These are phyloP conservation scores for Eucalyptus cloeziana DNA, from an alignment of 345 rosid genomes.

Conservation along the genomic window DNA sequence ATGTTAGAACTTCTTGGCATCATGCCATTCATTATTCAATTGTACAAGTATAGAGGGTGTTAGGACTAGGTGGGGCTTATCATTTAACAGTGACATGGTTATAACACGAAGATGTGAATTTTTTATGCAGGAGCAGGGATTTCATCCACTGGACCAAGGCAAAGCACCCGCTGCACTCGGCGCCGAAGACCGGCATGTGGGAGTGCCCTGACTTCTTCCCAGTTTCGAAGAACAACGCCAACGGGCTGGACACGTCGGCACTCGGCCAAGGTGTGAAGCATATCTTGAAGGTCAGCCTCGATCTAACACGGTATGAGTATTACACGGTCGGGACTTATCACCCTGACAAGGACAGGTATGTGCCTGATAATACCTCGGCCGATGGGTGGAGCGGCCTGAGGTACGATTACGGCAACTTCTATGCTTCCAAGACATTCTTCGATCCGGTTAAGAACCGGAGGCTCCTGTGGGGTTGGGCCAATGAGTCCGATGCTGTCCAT, in stretches of 20 bases:
- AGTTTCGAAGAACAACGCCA: slow-evolving; percentile 13
- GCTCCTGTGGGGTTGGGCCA: slow-evolving; percentile 77
- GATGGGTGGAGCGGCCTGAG: slow-evolving; percentile 82
- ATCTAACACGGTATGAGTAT: slow-evolving; percentile 58
- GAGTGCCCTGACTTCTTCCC: slow-evolving; percentile 94
- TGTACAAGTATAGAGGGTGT: neutral
- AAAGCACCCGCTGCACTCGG: slow-evolving; percentile 55
- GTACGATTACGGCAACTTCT: slow-evolving; percentile 69
- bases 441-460: slow-evolving; percentile 38
- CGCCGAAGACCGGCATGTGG: slow-evolving; percentile 57
- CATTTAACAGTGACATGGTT: neutral
- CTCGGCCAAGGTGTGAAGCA: slow-evolving; percentile 19
- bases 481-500: slow-evolving; percentile 42
- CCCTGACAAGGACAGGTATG: slow-evolving; percentile 22
- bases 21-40: neutral
- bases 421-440: slow-evolving; percentile 85
- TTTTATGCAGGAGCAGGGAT: slow-evolving; percentile 27
- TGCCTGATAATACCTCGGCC: slow-evolving; percentile 31
- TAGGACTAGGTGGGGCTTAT: neutral
- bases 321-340: slow-evolving; percentile 58
- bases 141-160: slow-evolving; percentile 60
- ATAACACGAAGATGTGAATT: neutral
- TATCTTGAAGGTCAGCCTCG: slow-evolving; percentile 69
- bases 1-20: neutral
- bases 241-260: slow-evolving; percentile 38